phyloP scores from a whole-genome alignment of 1,284 basidiomycete genomes.

The Cryptococcus wingfieldii region DNA sequence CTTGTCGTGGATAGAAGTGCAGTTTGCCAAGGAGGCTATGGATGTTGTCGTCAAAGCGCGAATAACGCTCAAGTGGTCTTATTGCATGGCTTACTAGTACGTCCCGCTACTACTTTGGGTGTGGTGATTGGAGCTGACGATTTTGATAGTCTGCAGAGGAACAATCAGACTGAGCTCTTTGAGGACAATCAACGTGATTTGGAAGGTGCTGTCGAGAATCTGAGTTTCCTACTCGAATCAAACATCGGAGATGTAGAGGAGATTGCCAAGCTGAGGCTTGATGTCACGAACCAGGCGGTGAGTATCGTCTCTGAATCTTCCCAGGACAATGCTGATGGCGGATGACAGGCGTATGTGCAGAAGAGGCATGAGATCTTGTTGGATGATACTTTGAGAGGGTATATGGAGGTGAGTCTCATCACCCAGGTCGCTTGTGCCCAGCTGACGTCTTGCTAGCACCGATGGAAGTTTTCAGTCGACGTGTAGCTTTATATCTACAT shows the following conservation, averaged over 20 bases:
- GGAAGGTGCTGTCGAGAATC: conserved; percentile 89
- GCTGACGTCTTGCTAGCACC: conserved; percentile 11
- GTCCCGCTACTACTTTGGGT: conserved; percentile 10
- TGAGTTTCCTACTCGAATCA: conserved; percentile 85
- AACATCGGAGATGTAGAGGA: conserved; percentile 75
- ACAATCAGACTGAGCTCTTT: conserved; percentile 92
- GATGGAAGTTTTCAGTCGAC: conserved; percentile 50
- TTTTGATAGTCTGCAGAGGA: conserved; percentile 55
- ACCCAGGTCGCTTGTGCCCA: not conserved
- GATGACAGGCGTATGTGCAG: conserved; percentile 78
- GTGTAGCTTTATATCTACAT: not conserved
- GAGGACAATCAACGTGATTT: conserved; percentile 97
- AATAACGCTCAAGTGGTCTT: conserved; percentile 98
- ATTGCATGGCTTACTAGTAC: conserved; percentile 96
- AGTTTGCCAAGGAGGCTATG: conserved; percentile 97
- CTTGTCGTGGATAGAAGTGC: conserved; percentile 97
- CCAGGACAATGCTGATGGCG: not conserved
- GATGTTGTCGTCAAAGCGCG: conserved; percentile 86
- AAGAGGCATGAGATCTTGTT: conserved; percentile 93
- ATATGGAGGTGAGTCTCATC: conserved; percentile 67
- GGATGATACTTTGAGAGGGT: conserved; percentile 88
- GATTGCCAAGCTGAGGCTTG: conserved; percentile 77
- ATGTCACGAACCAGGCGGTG: conserved; percentile 90
- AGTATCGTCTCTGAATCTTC: conserved; percentile 32
- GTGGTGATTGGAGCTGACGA: not conserved